Evolutionary conservation across 2,329 filamentous ascomycete species (phyloP).

Genomic region (Chaetomiaceae sp.): DNA sequence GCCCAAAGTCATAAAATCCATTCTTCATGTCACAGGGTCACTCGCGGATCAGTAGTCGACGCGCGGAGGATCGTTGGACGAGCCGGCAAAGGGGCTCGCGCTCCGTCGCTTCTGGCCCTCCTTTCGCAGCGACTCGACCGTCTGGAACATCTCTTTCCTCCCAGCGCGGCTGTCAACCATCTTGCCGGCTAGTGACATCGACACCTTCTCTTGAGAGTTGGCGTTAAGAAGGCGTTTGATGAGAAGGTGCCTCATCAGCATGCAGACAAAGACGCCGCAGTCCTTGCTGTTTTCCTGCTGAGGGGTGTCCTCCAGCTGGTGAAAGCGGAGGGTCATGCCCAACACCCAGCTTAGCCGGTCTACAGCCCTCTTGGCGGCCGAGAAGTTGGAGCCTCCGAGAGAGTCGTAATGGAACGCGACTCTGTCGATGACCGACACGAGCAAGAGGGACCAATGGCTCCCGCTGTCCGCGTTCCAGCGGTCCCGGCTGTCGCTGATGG

Average conservation of each 20-base stretch:
- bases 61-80: conserved; percentile 37
- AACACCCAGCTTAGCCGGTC: conserved; percentile 67
- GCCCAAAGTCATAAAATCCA: neutral
- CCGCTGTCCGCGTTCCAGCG: conserved; percentile 78
- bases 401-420: conserved; percentile 97
- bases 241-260: conserved; percentile 91
- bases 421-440: conserved; percentile 83
- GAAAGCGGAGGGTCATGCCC: conserved; percentile 63
- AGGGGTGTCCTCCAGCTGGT: conserved; percentile 78
- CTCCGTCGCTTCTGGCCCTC: conserved; percentile 73
- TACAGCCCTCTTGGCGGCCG: conserved; percentile 66
- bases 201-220: conserved; percentile 78
- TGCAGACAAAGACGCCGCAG: conserved; percentile 93
- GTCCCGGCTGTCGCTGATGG: conserved; percentile 84
- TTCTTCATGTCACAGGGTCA: neutral
- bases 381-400: conserved; percentile 68
- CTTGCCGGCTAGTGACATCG: conserved; percentile 87
- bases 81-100: conserved; percentile 33
- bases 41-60: conserved; percentile 37
- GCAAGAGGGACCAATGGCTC: conserved; percentile 88
- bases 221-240: conserved; percentile 76
- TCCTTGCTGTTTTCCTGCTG: conserved; percentile 91
- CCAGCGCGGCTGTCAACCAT: conserved; percentile 75
- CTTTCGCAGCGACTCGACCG: conserved; percentile 80
- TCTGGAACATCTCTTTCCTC: conserved; percentile 84